A percentile compares a stretch with the other conserved stretches of the same genome.
These are phyloP conservation scores for Starmerella apis DNA, from an alignment of 805 yeast genomes.

Conservation along the genomic window DNA sequence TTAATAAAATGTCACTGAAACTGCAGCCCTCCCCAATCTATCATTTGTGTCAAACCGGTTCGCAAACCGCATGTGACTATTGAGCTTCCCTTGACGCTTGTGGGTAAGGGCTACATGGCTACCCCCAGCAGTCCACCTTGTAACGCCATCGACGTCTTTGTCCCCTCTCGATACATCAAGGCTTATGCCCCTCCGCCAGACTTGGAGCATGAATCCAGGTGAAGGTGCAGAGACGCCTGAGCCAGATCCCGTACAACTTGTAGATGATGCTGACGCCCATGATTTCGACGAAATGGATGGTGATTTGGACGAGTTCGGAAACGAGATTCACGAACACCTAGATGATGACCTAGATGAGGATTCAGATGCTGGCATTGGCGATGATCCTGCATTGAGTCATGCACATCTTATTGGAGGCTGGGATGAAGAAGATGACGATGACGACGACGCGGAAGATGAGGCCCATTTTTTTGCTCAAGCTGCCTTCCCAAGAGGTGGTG, in stretches of 20 bases:
- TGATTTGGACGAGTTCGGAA: neutral
- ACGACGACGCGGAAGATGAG: slow-evolving; percentile 24
- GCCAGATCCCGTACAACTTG: slow-evolving; percentile 8
- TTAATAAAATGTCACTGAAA: too few species aligned
- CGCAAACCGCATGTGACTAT: neutral
- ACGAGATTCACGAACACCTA: slow-evolving; percentile 2
- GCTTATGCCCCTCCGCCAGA: slow-evolving; percentile 3
- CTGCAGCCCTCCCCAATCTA: too few species aligned
- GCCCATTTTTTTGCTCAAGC: neutral
- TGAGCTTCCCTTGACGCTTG: neutral
- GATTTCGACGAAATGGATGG: slow-evolving; percentile 18
- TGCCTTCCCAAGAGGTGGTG: neutral
- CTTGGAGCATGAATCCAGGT: neutral
- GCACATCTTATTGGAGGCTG: slow-evolving; percentile 21
- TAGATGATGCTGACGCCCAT: slow-evolving; percentile 17
- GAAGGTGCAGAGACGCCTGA: slow-evolving; percentile 5
- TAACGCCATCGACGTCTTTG: slow-evolving; percentile 4
- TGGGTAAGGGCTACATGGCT: slow-evolving; percentile 3
- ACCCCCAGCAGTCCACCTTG: slow-evolving; percentile 3
- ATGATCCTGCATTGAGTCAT: slow-evolving; percentile 19
- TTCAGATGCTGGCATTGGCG: slow-evolving; percentile 6
- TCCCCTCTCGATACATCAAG: neutral
- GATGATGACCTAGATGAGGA: slow-evolving; percentile 21
- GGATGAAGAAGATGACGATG: slow-evolving; percentile 21
- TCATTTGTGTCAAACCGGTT: neutral